phyloP scores from a whole-genome alignment of 2,329 filamentous ascomycete species.

The Alternaria postmessia region DNA sequence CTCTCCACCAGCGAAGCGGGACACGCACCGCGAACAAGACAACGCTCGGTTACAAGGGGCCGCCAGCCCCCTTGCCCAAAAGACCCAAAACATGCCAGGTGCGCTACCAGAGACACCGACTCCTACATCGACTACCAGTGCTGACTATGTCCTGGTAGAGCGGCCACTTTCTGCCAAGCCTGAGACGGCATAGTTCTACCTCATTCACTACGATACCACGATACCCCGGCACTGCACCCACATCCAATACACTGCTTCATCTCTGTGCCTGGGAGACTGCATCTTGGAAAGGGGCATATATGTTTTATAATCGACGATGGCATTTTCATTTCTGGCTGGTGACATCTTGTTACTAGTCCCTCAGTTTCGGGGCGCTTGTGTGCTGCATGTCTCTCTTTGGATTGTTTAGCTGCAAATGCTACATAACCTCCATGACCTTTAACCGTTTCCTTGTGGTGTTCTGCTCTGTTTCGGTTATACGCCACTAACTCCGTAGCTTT shows the following conservation, averaged over 20 bases:
- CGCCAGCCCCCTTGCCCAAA: slow-evolving; percentile 34
- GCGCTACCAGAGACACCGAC: slow-evolving; percentile 42
- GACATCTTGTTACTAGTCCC: slow-evolving; percentile 3
- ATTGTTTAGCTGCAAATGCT: slow-evolving; percentile 18
- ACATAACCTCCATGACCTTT: slow-evolving; percentile 7
- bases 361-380: not conserved
- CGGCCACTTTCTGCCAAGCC: slow-evolving; percentile 36
- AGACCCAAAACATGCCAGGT: slow-evolving; percentile 39
- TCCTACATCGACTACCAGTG: slow-evolving; percentile 42
- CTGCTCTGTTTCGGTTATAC: slow-evolving; percentile 1
- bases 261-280: slow-evolving; percentile 10
- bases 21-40: slow-evolving; percentile 39
- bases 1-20: slow-evolving; percentile 42
- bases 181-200: slow-evolving; percentile 19
- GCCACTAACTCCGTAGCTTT: slow-evolving; percentile 13
- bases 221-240: slow-evolving; percentile 19
- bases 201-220: slow-evolving; percentile 19
- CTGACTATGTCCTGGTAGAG: slow-evolving; percentile 51
- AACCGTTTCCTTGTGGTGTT: slow-evolving; percentile 1
- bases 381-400: slow-evolving; percentile 13
- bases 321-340: slow-evolving; percentile 9
- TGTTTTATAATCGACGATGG: slow-evolving; percentile 13
- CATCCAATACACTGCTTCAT: slow-evolving; percentile 9
- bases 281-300: slow-evolving; percentile 12
- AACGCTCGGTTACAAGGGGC: slow-evolving; percentile 40